Evolutionary conservation across 805 yeast genomes (phyloP).

Genomic region (Hanseniaspora mollemarum): DNA sequence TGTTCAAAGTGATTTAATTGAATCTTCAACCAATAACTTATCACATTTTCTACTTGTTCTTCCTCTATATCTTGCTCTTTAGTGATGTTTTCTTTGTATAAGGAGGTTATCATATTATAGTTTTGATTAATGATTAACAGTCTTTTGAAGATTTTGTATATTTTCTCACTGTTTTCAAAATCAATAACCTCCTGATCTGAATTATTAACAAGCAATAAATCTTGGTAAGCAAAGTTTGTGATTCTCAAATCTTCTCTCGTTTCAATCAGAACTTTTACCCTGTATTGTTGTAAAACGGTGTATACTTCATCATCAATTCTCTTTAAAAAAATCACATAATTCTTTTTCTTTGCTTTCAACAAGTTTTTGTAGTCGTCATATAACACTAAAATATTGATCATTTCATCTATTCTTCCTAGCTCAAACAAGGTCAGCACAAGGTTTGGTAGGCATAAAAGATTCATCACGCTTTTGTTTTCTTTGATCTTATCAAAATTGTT

Average conservation of each 20-base stretch:
- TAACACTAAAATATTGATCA: neutral
- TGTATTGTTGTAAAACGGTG: neutral
- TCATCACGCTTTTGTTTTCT: neutral
- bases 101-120: neutral
- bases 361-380: slow-evolving; percentile 2
- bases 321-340: neutral
- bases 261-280: neutral
- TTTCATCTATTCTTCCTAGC: slow-evolving; percentile 1
- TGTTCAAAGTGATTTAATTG: neutral
- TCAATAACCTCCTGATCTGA: neutral
- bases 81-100: neutral
- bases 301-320: slow-evolving; percentile 6
- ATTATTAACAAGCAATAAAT: neutral
- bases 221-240: neutral
- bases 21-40: slow-evolving; percentile 9
- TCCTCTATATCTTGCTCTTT: neutral
- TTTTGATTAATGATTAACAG: slow-evolving; percentile 1
- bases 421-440: neutral
- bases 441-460: slow-evolving; percentile 5
- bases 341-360: neutral
- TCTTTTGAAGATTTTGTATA: neutral
- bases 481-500: slow-evolving; percentile 4
- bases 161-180: neutral
- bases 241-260: neutral
- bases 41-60: neutral